Conservation (phyloP, 805 yeast genomes). For the Saturnispora silvae region DNA sequence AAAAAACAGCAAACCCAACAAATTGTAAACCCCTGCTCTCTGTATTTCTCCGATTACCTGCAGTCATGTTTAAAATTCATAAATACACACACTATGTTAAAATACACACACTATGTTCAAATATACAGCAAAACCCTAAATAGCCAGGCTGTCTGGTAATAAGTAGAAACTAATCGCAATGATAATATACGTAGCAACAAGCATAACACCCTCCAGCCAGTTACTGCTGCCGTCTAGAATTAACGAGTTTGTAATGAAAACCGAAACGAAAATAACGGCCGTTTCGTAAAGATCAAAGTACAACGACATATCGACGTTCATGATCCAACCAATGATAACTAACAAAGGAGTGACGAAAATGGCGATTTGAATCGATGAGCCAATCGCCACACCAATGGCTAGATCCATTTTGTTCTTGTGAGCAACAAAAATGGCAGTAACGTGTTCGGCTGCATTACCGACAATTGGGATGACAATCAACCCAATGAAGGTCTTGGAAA, state of each 20-base stretch:
- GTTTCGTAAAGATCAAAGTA: constrained; percentile 92
- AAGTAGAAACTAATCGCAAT: constrained; percentile 84
- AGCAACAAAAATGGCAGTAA: constrained; percentile 91
- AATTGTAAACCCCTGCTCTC: too few species aligned
- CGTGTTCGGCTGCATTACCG: constrained; percentile 98
- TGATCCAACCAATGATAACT: constrained; percentile 88
- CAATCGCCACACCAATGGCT: constrained; percentile 94
- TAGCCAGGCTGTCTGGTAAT: constrained; percentile 56
- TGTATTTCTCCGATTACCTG: too few species aligned
- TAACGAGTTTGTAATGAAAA: constrained; percentile 76
- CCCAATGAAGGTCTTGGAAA: constrained; percentile 93
- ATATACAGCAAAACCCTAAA: too few species aligned
- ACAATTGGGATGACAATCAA: constrained; percentile 90
- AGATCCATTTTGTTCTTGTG: constrained; percentile 94
- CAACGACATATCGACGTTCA: constrained; percentile 85
- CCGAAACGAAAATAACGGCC: constrained; percentile 80
- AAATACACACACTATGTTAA: too few species aligned
- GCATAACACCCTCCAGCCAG: constrained; percentile 95
- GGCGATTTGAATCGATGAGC: constrained; percentile 92
- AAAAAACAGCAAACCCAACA: too few species aligned
- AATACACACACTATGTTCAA: too few species aligned
- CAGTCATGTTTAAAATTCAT: too few species aligned
- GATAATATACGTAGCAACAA: constrained; percentile 74
- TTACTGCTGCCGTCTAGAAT: constrained; percentile 91
- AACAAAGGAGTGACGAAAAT: constrained; percentile 90